phyloP scores from a whole-genome alignment of 495 filamentous ascomycete genomes.

The Penicillium verhagenii region DNA sequence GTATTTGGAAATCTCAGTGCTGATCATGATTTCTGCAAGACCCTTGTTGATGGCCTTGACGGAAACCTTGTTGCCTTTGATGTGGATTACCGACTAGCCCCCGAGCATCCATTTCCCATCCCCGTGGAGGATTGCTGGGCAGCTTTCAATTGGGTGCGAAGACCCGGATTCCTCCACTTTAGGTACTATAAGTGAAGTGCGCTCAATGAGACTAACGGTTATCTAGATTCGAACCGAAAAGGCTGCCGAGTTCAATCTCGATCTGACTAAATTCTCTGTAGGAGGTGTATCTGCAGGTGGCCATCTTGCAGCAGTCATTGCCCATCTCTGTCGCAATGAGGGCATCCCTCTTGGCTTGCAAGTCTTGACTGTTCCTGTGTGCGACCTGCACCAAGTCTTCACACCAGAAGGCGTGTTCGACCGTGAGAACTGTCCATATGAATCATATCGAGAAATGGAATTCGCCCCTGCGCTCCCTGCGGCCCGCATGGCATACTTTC shows the following conservation, averaged over 20 bases:
- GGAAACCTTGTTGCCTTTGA: slow-evolving; percentile 40
- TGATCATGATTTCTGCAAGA: slow-evolving; percentile 41
- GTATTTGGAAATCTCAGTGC: slow-evolving; percentile 34
- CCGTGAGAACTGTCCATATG: slow-evolving; percentile 33
- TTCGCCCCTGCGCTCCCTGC: slow-evolving; percentile 32
- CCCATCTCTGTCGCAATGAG: slow-evolving; percentile 36
- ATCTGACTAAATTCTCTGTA: slow-evolving; percentile 29
- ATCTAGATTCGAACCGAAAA: slow-evolving; percentile 32
- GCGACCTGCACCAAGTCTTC: slow-evolving; percentile 35
- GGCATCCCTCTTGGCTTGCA: slow-evolving; percentile 35
- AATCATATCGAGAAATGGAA: slow-evolving; percentile 43
- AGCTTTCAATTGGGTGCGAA: slow-evolving; percentile 41
- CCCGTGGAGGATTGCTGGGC: slow-evolving; percentile 39
- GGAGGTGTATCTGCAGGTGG: slow-evolving; percentile 41
- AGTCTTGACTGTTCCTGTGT: slow-evolving; percentile 36
- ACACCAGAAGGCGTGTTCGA: slow-evolving; percentile 36
- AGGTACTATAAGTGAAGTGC: neutral
- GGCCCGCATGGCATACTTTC: slow-evolving; percentile 41
- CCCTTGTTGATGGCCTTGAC: slow-evolving; percentile 32
- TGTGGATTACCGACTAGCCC: slow-evolving; percentile 39
- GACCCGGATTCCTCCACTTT: neutral
- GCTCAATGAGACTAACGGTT: neutral
- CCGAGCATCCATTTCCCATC: slow-evolving; percentile 36
- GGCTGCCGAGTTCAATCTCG: slow-evolving; percentile 33
- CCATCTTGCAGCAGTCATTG: slow-evolving; percentile 38